Evolutionary conservation across 208 protist genomes (phyloP), one percentile per base, ranked within the genome.

Genomic region (Trypanosoma platydactyli): DNA sequence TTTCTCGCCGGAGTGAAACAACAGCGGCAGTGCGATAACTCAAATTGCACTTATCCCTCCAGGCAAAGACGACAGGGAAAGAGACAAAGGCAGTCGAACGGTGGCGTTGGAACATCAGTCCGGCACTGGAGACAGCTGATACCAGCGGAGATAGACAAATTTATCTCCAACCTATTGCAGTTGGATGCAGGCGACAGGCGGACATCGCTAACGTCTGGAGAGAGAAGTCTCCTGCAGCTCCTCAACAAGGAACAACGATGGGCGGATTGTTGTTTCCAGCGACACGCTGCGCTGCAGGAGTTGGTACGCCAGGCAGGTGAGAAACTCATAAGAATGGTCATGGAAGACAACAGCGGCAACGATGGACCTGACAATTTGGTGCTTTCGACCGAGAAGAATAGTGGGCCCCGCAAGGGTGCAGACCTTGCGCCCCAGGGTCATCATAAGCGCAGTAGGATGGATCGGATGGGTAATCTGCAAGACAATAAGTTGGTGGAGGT

Each of bases 271-370:
- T 76, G 62, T 50, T 76, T 77, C 51, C 63, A 68, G 29, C 59
- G 71, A 27, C 59, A 83, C 20, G 35, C 63, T 20, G 40, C 70
- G 48, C 76, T 85, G 29, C 42, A 61, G 40, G 53, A 81, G 20
- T 22, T 61, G 15, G 50, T 84, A 44, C 53, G 58, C 12, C 46
- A 35, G 0, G 51, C 65, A 13, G 77, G 68, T 33, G 66, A 74
- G 64, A 64, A n/a, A 52, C 76, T 77, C 22, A 0, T 65, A 5
- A 18, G 30, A 27, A 12, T 52, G 49, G 24, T 40, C 20, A 35
- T 2, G 29, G 51, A 38, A 3, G 20, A 57, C n/a, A 24, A 7
- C 24, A n/a, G 24, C 35, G 24, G 45, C 51, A 42, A 53, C 52
- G 20, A 12, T 6, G 5, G 30, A 6, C 1, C 33, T 3, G 33